A percentile compares a stretch with the other conserved stretches of the same genome.
Evolutionary conservation across 148 eudicot species (phyloP).

Genomic region (Pharnaceum exiguum): DNA sequence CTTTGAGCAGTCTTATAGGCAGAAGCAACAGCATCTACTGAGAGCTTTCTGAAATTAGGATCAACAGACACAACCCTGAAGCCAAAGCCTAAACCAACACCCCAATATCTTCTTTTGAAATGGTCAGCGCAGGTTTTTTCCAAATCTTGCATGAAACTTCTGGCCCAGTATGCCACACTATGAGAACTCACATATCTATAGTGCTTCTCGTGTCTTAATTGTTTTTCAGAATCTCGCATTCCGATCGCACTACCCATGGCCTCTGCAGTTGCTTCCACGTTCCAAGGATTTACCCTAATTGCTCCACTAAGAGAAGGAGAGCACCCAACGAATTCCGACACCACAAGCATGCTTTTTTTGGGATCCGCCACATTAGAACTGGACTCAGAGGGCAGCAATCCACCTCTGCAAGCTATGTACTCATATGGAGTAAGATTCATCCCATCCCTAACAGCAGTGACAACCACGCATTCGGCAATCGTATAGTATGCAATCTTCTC

Average conservation of each 20-base stretch:
- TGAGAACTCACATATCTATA: slow-evolving; percentile 30
- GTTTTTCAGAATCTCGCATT: slow-evolving; percentile 26
- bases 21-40: slow-evolving; percentile 27
- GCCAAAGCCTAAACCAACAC: slow-evolving; percentile 37
- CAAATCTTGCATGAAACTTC: slow-evolving; percentile 40
- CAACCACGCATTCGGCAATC: slow-evolving; percentile 33
- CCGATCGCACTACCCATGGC: slow-evolving; percentile 31
- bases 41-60: slow-evolving; percentile 39
- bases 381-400: slow-evolving; percentile 17
- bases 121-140: slow-evolving; percentile 37
- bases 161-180: slow-evolving; percentile 35
- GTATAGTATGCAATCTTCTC: slow-evolving; percentile 37
- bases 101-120: slow-evolving; percentile 36
- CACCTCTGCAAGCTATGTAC: slow-evolving; percentile 34
- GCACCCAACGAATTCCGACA: slow-evolving; percentile 39
- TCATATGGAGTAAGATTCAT: slow-evolving; percentile 41
- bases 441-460: slow-evolving; percentile 44
- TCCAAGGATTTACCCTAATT: slow-evolving; percentile 38
- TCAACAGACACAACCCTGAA: slow-evolving; percentile 38
- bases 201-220: slow-evolving; percentile 36
- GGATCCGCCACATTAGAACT: slow-evolving; percentile 10
- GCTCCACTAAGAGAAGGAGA: slow-evolving; percentile 47
- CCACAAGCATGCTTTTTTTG: slow-evolving; percentile 33
- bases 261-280: slow-evolving; percentile 34
- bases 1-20: slow-evolving; percentile 25